phyloP scores from a whole-genome alignment of 768 basidiomycete species.

The Candolleomyces eurysporus region DNA sequence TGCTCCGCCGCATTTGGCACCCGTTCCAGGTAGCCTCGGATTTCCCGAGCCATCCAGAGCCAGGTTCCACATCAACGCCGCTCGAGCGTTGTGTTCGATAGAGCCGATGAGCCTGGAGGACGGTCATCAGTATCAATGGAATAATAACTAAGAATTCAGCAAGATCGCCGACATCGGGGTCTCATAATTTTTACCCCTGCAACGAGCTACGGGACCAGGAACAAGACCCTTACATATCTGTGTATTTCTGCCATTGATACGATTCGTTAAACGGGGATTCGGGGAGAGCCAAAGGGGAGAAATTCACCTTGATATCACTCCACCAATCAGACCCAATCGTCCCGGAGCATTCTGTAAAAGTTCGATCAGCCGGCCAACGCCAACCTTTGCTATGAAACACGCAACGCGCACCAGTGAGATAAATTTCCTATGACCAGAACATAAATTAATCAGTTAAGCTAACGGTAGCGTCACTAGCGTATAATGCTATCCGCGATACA shows the following conservation, averaged over 20 bases:
- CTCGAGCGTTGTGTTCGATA: conserved; percentile 36
- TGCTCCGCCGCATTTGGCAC: conserved; percentile 49
- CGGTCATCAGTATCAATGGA: neutral
- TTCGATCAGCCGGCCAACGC: neutral
- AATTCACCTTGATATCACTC: conserved; percentile 65
- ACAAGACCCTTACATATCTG: conserved; percentile 46
- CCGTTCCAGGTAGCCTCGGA: conserved; percentile 57
- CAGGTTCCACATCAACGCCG: conserved; percentile 70
- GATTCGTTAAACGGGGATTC: neutral
- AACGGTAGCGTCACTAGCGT: neutral
- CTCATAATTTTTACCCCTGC: neutral
- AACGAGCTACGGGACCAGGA: neutral
- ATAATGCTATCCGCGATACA: neutral
- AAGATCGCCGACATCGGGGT: neutral
- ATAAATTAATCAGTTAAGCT: neutral
- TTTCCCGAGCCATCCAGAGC: conserved; percentile 58
- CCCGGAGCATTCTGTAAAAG: conserved; percentile 54
- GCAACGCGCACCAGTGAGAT: conserved; percentile 34
- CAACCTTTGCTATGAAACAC: neutral
- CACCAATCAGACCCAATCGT: conserved; percentile 67
- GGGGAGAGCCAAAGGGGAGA: neutral
- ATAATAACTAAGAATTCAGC: no score
- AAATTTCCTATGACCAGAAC: conserved; percentile 34
- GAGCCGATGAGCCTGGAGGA: conserved; percentile 24
- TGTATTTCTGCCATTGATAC: conserved; percentile 49